These are phyloP conservation scores for Rosa multiflora DNA, from an alignment of 306 rosid species.

Conservation along the genomic window DNA sequence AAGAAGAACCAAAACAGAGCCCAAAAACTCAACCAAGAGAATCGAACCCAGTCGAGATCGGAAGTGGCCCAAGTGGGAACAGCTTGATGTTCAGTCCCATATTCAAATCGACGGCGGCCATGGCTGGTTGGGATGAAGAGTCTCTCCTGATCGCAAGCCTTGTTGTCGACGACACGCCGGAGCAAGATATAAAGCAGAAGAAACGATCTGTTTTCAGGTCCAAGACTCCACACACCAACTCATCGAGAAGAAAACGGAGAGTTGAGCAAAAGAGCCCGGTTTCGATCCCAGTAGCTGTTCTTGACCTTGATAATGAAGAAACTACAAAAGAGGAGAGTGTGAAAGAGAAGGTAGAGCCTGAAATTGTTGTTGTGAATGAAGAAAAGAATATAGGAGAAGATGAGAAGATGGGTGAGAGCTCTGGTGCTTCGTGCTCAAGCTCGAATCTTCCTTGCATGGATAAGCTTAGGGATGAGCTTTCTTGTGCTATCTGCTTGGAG, in stretches of 20 bases:
- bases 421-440: constrained; percentile 35
- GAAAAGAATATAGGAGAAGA: constrained; percentile 38
- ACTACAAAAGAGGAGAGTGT: constrained; percentile 39
- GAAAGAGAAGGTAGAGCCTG: constrained; percentile 36
- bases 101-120: constrained; percentile 85
- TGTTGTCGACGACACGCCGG: constrained; percentile 85
- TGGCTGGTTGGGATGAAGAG: constrained; percentile 99
- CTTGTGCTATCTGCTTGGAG: constrained; percentile 93
- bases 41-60: constrained; percentile 17
- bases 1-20: constrained; percentile 34
- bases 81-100: constrained; percentile 56
- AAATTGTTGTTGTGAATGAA: constrained; percentile 20
- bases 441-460: constrained; percentile 73
- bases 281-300: constrained; percentile 47
- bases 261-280: constrained; percentile 46
- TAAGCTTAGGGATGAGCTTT: constrained; percentile 89
- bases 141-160: constrained; percentile 64
- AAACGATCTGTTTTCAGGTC: constrained; percentile 42
- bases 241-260: constrained; percentile 82
- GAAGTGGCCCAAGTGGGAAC: constrained; percentile 25
- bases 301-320: constrained; percentile 72
- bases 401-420: constrained; percentile 30
- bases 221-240: constrained; percentile 65
- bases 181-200: constrained; percentile 49
- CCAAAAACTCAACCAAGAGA: constrained; percentile 21